These are phyloP conservation scores for Colletotrichum chlorophyti DNA, from an alignment of 2,329 filamentous ascomycete genomes.

Conservation along the genomic window DNA sequence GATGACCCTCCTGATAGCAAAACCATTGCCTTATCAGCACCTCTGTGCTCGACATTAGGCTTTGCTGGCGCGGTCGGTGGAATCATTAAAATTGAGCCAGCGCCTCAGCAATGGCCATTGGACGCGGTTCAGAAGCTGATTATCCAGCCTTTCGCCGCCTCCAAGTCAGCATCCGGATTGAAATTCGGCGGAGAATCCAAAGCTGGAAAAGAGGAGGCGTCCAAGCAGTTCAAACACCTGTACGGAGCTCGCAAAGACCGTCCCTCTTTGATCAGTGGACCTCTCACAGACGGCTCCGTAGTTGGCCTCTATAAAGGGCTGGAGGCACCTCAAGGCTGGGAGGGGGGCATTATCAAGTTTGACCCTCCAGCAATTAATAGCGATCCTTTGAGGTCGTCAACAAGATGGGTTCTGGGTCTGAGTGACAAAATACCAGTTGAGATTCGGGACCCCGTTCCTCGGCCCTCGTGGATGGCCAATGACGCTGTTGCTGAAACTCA, in stretches of 20 bases:
- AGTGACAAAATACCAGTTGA: slow-evolving; percentile 78
- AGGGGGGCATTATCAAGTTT: slow-evolving; percentile 84
- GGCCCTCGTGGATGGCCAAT: slow-evolving; percentile 62
- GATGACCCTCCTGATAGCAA: slow-evolving; percentile 84
- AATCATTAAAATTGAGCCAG: slow-evolving; percentile 85
- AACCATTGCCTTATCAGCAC: slow-evolving; percentile 79
- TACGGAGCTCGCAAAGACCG: slow-evolving; percentile 57
- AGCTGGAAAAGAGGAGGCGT: slow-evolving; percentile 79
- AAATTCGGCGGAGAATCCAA: slow-evolving; percentile 90
- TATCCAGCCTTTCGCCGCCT: slow-evolving; percentile 78
- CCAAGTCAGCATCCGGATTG: slow-evolving; percentile 67
- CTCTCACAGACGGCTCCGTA: slow-evolving; percentile 87
- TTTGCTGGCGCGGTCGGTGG: slow-evolving; percentile 80
- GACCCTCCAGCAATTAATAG: slow-evolving; percentile 59
- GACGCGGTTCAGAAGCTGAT: slow-evolving; percentile 72
- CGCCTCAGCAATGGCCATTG: slow-evolving; percentile 73
- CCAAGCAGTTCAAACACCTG: slow-evolving; percentile 73
- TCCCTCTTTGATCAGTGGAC: slow-evolving; percentile 72
- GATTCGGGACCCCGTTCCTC: slow-evolving; percentile 75
- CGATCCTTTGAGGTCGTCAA: slow-evolving; percentile 26
- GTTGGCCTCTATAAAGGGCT: slow-evolving; percentile 65
- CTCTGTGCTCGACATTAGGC: slow-evolving; percentile 77
- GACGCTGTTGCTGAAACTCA: slow-evolving; percentile 58
- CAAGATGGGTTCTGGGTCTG: slow-evolving; percentile 76
- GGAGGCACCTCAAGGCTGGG: slow-evolving; percentile 69